Conservation (phyloP, 2,329 filamentous ascomycete species). For the Fusarium austroafricanum region DNA sequence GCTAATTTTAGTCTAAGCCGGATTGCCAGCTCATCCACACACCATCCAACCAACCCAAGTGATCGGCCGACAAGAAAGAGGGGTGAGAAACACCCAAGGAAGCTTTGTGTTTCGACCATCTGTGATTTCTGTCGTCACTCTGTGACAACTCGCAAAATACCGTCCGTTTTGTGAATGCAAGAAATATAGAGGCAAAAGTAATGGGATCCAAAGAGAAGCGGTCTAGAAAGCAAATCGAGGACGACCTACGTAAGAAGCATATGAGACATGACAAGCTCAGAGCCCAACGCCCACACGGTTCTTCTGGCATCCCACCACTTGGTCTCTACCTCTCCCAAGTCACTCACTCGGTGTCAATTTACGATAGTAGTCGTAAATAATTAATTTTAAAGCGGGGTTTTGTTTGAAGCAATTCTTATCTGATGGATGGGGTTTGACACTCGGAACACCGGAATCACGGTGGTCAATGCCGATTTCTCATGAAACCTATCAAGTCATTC, state of each 20-base stretch:
- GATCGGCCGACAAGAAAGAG: conserved; percentile 43
- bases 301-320: conserved; percentile 22
- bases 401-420: neutral
- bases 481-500: too few relatives aligned
- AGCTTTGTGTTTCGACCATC: conserved; percentile 23
- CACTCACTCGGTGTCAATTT: neutral
- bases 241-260: conserved; percentile 2
- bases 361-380: neutral
- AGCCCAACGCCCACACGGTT: conserved; percentile 1
- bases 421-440: conserved; percentile 4
- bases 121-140: conserved; percentile 33
- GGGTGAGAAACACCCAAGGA: conserved; percentile 31
- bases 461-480: neutral
- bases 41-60: conserved; percentile 34
- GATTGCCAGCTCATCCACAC: conserved; percentile 46
- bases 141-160: conserved; percentile 8
- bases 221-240: conserved; percentile 7
- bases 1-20: conserved; percentile 46
- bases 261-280: conserved; percentile 8
- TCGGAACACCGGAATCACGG: conserved; percentile 9
- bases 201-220: conserved; percentile 9
- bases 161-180: too few relatives aligned
- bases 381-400: conserved; percentile 17
- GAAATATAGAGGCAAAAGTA: neutral
- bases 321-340: too few relatives aligned